A percentile compares a stretch with the other conserved stretches of the same genome.
These are phyloP conservation scores for Cystofilobasidium capitatum DNA, from an alignment of 768 basidiomycete genomes.

Conservation along the genomic window DNA sequence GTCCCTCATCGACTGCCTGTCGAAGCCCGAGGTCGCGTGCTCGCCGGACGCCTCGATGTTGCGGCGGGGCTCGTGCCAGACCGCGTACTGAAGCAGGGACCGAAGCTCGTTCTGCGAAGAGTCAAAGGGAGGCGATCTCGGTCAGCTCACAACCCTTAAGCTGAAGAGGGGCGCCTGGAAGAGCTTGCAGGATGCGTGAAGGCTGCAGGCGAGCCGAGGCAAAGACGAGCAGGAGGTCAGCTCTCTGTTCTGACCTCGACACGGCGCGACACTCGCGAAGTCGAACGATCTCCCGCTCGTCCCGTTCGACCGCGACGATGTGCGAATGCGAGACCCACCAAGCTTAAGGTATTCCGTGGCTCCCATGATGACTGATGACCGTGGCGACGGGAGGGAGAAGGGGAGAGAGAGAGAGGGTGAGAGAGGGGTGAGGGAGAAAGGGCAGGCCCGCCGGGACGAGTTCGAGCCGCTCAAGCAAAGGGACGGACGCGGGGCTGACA, in stretches of 20 bases:
- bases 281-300: neutral
- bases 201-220: constrained; percentile 12
- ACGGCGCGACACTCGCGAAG: too few relatives aligned
- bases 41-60: constrained; percentile 70
- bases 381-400: neutral
- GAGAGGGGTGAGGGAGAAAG: neutral
- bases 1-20: constrained; percentile 70
- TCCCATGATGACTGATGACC: constrained; percentile 2
- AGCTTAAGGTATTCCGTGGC: constrained; percentile 13
- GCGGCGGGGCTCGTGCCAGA: constrained; percentile 71
- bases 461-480: too few relatives aligned
- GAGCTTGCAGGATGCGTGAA: constrained; percentile 28
- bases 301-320: neutral
- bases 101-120: constrained; percentile 55
- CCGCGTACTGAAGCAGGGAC: constrained; percentile 66
- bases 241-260: neutral
- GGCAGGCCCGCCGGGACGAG: neutral
- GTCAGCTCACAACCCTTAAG: neutral
- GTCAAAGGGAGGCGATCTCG: neutral
- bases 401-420: neutral
- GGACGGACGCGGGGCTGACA: too few relatives aligned
- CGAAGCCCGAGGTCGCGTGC: constrained; percentile 72
- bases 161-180: neutral
- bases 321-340: neutral
- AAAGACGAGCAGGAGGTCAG: constrained; percentile 6